Evolutionary conservation across 129 eudicot genomes (phyloP).

Genomic region (Sambucus nigra): DNA sequence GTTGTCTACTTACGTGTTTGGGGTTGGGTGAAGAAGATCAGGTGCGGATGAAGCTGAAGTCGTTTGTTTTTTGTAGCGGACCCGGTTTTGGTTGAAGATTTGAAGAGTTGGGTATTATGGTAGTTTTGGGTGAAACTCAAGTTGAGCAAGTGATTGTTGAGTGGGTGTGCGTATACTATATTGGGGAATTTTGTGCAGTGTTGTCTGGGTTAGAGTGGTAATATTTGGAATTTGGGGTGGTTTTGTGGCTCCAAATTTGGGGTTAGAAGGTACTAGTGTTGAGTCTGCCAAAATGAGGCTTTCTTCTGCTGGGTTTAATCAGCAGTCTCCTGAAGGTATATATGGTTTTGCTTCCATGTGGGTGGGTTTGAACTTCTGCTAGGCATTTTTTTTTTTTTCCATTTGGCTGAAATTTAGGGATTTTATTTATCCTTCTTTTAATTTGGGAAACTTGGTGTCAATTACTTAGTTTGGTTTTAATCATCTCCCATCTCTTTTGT

Average conservation of each 20-base stretch:
- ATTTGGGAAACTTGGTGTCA: too few species aligned
- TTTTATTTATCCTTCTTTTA: background rate
- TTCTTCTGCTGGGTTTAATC: slow-evolving; percentile 57
- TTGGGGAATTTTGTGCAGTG: slow-evolving; percentile 22
- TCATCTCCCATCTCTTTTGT: background rate
- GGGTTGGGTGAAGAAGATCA: slow-evolving; percentile 38
- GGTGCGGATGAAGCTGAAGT: slow-evolving; percentile 48
- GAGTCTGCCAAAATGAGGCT: slow-evolving; percentile 41
- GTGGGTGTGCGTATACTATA: slow-evolving; percentile 1
- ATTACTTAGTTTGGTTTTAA: background rate
- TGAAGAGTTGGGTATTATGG: slow-evolving; percentile 22
- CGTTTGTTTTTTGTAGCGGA: slow-evolving; percentile 30
- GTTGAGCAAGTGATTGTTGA: background rate
- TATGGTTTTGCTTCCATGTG: background rate
- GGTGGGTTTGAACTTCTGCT: background rate
- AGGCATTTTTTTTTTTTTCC: background rate
- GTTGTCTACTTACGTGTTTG: slow-evolving; percentile 12
- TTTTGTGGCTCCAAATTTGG: slow-evolving; percentile 6
- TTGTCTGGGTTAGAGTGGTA: slow-evolving; percentile 27
- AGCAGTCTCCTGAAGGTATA: slow-evolving; percentile 62
- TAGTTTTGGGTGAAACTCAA: slow-evolving; percentile 8
- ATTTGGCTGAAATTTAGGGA: background rate
- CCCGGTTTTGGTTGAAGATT: slow-evolving; percentile 49
- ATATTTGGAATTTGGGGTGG: slow-evolving; percentile 5
- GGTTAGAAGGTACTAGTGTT: slow-evolving; percentile 8